Conservation (phyloP, 1,139 yeast species). For the Zhuliangozyma parablackwelliae region DNA sequence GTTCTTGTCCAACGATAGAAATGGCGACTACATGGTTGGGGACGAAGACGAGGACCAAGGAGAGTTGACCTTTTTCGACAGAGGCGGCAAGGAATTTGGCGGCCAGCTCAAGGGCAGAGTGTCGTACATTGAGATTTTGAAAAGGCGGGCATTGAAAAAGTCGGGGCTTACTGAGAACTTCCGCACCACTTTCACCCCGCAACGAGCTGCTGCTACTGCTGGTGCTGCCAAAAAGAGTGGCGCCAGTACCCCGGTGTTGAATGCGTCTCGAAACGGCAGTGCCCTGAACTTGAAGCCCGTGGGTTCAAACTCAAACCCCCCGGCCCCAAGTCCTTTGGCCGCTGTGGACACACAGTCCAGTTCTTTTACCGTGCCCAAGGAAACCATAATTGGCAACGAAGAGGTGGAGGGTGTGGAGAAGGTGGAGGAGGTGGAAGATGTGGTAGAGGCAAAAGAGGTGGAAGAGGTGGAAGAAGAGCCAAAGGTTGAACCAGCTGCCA, state of each 20-base stretch:
- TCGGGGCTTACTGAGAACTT: constrained; percentile 37
- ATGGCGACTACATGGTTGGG: constrained; percentile 45
- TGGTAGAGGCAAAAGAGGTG: too few species aligned
- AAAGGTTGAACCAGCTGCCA: not conserved
- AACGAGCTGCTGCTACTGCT: constrained; percentile 14
- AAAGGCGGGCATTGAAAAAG: constrained; percentile 44
- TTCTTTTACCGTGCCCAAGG: constrained; percentile 36
- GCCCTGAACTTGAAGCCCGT: constrained; percentile 7
- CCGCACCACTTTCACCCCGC: constrained; percentile 40
- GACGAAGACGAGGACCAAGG: constrained; percentile 49
- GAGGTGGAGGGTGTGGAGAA: not conserved
- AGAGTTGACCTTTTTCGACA: constrained; percentile 34
- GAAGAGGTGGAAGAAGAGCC: too few species aligned
- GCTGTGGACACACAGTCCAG: constrained; percentile 24
- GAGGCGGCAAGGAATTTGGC: constrained; percentile 31
- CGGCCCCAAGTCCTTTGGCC: constrained; percentile 22
- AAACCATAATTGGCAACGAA: constrained; percentile 37
- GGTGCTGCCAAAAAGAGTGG: constrained; percentile 1
- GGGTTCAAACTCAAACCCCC: constrained; percentile 6
- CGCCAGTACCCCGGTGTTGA: constrained; percentile 5
- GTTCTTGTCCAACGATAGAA: constrained; percentile 28
- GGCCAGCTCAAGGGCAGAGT: constrained; percentile 32
- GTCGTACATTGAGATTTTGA: constrained; percentile 50
- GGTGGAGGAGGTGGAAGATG: too few species aligned
- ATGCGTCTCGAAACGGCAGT: constrained; percentile 9